Base-by-base conservation (phyloP, 441 rosid species). In the Pelargonium citronellum region DNA sequence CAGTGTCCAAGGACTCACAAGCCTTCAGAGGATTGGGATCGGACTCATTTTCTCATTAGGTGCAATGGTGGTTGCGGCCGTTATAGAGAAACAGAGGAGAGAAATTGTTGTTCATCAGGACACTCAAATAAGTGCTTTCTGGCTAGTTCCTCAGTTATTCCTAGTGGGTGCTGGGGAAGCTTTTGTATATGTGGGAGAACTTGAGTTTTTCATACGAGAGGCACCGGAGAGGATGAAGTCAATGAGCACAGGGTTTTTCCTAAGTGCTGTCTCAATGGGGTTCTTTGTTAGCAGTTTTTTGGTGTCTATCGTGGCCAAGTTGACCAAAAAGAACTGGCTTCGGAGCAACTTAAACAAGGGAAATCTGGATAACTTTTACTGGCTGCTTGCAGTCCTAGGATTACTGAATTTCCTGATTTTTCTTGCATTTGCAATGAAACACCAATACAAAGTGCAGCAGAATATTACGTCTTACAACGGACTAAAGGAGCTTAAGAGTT, bases 1-100 rank as follows among this genome's bases (percentile, higher is more conserved):
- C 70, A 86, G 67, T 0, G 62, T 73, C n/a, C 94, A 87, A 60
- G 97, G 97, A 41, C 71, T 94, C 51, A 91, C 95, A 15, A 86
- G 92, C 74, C 92, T 91, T 20, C 97, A 89, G 57, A 86, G 97
- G 76, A 73, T 94, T 13, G 99, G 92, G 6, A 78, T 79, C 37
- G 99, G 97, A 15, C 92, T 94, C 1, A n/a, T 87, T 7, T 79
- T 86, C 67, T 88, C 96, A 9, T 68, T 81, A 58, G 24, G 64
- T 27, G 93, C 93, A 1, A 94, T 94, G 98, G 83, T 78, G 1
- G 85, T 77, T 19, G 80, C 97, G 0, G 97, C 96, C 1, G 49
- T 75, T 27, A 66, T 86, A 51, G 97, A 91, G 79, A 85, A 81
- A 20, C 68, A 80, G 61, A 86, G 96, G 67, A 83, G 91, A 61